Conservation (phyloP, 129 eudicot species). For the Saposhnikovia divaricata region DNA sequence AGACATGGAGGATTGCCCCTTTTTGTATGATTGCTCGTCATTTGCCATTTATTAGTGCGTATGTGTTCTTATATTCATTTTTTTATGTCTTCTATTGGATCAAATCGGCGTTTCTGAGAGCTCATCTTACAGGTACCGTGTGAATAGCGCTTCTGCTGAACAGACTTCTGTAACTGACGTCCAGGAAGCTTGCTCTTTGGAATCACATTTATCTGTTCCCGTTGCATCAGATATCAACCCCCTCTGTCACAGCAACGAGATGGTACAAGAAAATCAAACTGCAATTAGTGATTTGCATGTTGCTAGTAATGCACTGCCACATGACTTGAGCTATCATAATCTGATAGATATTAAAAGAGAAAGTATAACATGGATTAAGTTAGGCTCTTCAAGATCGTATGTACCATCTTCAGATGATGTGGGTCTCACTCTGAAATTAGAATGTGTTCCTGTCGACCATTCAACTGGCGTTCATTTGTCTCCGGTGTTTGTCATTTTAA, state of each 20-base stretch:
- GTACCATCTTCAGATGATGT: slow-evolving; percentile 13
- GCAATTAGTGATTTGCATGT: not conserved
- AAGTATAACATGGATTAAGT: slow-evolving; percentile 5
- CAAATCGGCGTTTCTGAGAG: not conserved
- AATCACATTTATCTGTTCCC: not conserved
- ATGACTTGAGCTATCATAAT: not conserved
- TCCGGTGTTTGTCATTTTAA: slow-evolving; percentile 10
- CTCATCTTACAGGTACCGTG: slow-evolving; percentile 15
- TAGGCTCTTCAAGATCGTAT: slow-evolving; percentile 18
- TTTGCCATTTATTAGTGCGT: not conserved
- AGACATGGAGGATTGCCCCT: not conserved
- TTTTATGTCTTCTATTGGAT: not conserved
- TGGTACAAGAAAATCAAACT: not conserved
- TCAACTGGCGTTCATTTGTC: slow-evolving; percentile 11
- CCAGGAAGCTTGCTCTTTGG: not conserved
- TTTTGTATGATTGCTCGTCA: not conserved
- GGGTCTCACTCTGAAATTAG: slow-evolving; percentile 8
- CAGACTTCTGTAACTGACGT: not conserved
- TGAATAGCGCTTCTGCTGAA: not conserved
- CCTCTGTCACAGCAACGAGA: not conserved
- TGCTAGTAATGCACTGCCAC: slow-evolving; percentile 1
- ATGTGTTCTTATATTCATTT: not conserved
- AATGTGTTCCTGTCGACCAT: slow-evolving; percentile 10
- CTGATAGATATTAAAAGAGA: not conserved
- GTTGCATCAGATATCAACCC: not conserved